Evolutionary conservation across 352 stramenopile genomes (phyloP).

Genomic region (Pseudoperonospora humuli): DNA sequence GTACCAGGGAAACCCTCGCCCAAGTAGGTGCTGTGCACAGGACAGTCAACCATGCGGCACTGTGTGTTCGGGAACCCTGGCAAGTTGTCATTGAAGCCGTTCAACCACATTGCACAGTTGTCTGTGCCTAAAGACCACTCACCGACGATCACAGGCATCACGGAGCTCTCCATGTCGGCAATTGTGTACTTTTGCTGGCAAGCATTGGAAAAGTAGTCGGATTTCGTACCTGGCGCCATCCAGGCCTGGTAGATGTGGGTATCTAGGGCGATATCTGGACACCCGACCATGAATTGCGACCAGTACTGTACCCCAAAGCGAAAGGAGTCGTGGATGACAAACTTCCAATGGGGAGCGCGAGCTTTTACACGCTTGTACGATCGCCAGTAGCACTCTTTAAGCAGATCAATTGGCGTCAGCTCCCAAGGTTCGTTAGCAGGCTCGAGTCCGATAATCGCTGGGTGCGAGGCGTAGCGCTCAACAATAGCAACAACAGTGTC

Average conservation of each 20-base stretch:
- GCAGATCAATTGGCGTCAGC: constrained; percentile 82
- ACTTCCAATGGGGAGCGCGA: constrained; percentile 90
- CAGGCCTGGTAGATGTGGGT: constrained; percentile 94
- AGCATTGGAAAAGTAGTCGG: constrained; percentile 84
- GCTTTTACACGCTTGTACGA: constrained; percentile 90
- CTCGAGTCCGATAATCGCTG: constrained; percentile 85
- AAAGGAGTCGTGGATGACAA: constrained; percentile 94
- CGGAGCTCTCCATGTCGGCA: constrained; percentile 30
- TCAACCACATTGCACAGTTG: constrained; percentile 79
- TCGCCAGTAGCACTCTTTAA: constrained; percentile 95
- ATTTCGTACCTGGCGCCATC: constrained; percentile 48
- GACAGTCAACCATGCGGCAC: constrained; percentile 83
- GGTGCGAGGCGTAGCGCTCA: constrained; percentile 74
- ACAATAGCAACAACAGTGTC: constrained; percentile 84
- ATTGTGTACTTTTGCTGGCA: constrained; percentile 85
- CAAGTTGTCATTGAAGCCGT: constrained; percentile 41
- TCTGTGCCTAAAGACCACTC: constrained; percentile 89
- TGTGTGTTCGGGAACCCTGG: constrained; percentile 72
- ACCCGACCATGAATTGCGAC: constrained; percentile 65
- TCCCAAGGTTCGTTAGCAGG: constrained; percentile 94
- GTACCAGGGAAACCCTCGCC: constrained; percentile 8
- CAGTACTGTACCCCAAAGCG: constrained; percentile 38
- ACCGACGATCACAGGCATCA: constrained; percentile 86
- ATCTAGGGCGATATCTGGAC: constrained; percentile 89
- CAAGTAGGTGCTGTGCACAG: constrained; percentile 74